Evolutionary conservation across 495 filamentous ascomycete genomes (phyloP).

Genomic region (Penicillium lividum): DNA sequence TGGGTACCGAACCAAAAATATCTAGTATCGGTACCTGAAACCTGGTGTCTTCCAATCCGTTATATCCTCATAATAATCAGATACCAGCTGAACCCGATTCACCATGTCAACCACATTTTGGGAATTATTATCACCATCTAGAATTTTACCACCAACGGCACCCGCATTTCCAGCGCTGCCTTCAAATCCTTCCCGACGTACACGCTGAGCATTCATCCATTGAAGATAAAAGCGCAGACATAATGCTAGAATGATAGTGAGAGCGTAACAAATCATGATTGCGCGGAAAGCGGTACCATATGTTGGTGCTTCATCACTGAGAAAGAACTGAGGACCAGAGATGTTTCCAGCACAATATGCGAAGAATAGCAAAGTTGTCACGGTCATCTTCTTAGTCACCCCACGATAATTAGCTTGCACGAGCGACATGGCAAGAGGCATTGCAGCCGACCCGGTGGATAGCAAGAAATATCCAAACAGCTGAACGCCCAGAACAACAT

Average conservation of each 20-base stretch:
- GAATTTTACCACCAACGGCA: constrained; percentile 37
- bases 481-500: constrained; percentile 49
- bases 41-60: constrained; percentile 55
- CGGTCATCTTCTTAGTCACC: constrained; percentile 64
- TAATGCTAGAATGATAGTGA: constrained; percentile 40
- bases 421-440: constrained; percentile 57
- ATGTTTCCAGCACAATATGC: constrained; percentile 47
- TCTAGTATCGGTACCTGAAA: constrained; percentile 48
- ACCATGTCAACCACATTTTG: constrained; percentile 28
- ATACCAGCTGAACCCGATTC: constrained; percentile 30
- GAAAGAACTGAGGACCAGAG: constrained; percentile 43
- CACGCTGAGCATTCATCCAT: constrained; percentile 39
- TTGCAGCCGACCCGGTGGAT: constrained; percentile 52
- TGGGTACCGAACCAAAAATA: neutral
- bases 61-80: constrained; percentile 51
- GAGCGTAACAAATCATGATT: constrained; percentile 54
- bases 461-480: constrained; percentile 61
- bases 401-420: constrained; percentile 63
- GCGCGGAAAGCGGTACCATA: constrained; percentile 50
- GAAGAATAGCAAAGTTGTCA: constrained; percentile 45
- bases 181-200: constrained; percentile 41
- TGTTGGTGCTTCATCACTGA: constrained; percentile 32
- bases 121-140: constrained; percentile 22
- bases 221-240: constrained; percentile 44
- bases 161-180: constrained; percentile 43